Evolutionary conservation across 257 asterid species (phyloP).

Genomic region (Scutellaria galericulata): DNA sequence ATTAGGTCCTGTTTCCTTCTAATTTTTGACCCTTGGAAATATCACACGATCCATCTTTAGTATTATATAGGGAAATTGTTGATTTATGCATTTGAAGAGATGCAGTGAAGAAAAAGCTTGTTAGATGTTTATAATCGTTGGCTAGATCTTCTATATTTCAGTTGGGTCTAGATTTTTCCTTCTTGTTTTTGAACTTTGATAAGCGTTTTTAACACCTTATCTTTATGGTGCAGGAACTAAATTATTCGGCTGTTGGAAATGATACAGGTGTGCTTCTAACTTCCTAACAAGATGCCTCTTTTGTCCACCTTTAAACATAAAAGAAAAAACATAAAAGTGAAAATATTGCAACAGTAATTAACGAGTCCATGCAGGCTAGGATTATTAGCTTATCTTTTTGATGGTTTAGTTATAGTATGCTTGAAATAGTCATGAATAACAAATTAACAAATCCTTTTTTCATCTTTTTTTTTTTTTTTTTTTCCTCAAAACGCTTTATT

Average conservation of each 20-base stretch:
- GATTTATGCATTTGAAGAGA: not conserved
- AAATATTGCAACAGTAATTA: not conserved
- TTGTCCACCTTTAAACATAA: not conserved
- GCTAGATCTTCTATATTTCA: not conserved
- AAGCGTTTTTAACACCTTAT: constrained; percentile 26
- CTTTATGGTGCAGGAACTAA: constrained; percentile 58
- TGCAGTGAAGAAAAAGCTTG: not conserved
- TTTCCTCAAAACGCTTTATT: too few relatives aligned
- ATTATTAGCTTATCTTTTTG: not conserved
- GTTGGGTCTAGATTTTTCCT: not conserved
- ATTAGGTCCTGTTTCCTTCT: constrained; percentile 10
- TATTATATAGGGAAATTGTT: not conserved
- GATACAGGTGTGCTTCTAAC: constrained; percentile 72
- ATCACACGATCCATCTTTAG: not conserved
- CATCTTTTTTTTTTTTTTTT: too few relatives aligned
- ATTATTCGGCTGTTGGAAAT: constrained; percentile 54
- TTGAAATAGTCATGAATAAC: not conserved
- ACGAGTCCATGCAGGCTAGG: not conserved
- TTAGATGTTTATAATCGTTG: not conserved
- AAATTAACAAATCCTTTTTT: too few relatives aligned
- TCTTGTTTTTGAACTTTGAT: constrained; percentile 20
- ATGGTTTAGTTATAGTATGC: too few relatives aligned
- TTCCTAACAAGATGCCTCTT: not conserved
- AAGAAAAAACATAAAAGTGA: not conserved
- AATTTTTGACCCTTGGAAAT: not conserved